These are phyloP conservation scores for Podospora pseudopauciseta DNA, from an alignment of 495 filamentous ascomycete species.

Conservation along the genomic window DNA sequence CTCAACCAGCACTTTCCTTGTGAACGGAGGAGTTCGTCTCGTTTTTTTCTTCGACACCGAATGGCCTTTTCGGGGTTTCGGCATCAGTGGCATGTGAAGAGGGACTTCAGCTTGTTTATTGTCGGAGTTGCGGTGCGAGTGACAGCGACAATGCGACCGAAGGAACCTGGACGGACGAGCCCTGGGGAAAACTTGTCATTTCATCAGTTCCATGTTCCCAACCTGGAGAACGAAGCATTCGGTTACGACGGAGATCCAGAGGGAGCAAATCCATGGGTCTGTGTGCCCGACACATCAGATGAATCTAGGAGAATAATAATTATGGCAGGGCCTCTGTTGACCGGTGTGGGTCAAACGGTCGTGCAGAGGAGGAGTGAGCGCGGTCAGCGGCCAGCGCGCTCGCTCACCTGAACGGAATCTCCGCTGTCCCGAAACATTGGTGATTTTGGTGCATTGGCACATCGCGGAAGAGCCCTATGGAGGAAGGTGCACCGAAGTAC, in stretches of 20 bases:
- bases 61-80: background rate
- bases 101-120: too few species aligned
- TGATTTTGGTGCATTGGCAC: slow-evolving; percentile 1
- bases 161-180: too few species aligned
- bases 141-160: too few species aligned
- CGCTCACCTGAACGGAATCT: background rate
- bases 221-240: background rate
- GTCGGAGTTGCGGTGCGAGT: too few species aligned
- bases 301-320: background rate
- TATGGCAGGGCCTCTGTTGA: background rate
- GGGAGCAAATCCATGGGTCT: background rate
- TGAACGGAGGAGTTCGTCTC: background rate
- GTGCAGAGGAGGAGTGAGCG: background rate
- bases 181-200: too few species aligned
- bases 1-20: background rate
- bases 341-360: slow-evolving; percentile 4
- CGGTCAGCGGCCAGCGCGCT: background rate
- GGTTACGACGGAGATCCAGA: background rate
- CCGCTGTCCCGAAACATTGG: background rate
- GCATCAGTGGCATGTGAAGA: background rate
- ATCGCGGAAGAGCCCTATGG: background rate
- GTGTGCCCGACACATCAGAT: background rate
- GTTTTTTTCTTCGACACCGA: background rate
- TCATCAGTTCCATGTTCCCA: background rate
- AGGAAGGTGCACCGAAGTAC: slow-evolving; percentile 3